Conservation (phyloP, 352 stramenopile genomes). For the Phytophthora ohioensis region DNA sequence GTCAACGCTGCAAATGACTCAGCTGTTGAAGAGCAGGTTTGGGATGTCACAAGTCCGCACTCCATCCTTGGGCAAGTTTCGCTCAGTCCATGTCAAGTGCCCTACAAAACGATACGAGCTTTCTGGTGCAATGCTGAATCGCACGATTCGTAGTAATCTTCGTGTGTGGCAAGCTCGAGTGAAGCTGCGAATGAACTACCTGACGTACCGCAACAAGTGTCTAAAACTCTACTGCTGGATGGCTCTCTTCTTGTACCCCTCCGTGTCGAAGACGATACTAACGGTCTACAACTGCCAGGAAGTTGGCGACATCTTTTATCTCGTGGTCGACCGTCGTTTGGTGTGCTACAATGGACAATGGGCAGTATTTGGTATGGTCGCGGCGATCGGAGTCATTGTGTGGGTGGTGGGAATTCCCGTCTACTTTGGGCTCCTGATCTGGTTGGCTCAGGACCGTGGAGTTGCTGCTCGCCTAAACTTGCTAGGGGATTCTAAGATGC, state of each 20-base stretch:
- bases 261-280: constrained; percentile 80
- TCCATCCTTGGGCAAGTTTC: constrained; percentile 70
- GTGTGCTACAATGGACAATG: constrained; percentile 75
- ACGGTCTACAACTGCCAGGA: constrained; percentile 87
- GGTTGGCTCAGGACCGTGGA: constrained; percentile 65
- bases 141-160: constrained; percentile 75
- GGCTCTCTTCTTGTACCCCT: constrained; percentile 78
- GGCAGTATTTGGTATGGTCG: constrained; percentile 69
- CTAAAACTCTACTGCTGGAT: constrained; percentile 85
- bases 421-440: constrained; percentile 83
- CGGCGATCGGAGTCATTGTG: constrained; percentile 59
- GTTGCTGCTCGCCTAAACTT: constrained; percentile 58
- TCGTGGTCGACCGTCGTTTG: constrained; percentile 74
- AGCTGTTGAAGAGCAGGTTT: constrained; percentile 66
- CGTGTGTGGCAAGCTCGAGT: constrained; percentile 81
- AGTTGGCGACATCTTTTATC: constrained; percentile 62
- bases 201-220: constrained; percentile 84
- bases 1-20: constrained; percentile 36
- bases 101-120: constrained; percentile 60
- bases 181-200: constrained; percentile 86
- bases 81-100: constrained; percentile 60
- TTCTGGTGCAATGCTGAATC: constrained; percentile 59
- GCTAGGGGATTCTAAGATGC: constrained; percentile 52
- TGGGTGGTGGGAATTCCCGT: constrained; percentile 84
- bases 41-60: constrained; percentile 82